Evolutionary conservation across 2,329 filamentous ascomycete species (phyloP).

Genomic region (Podosphaera fusca): DNA sequence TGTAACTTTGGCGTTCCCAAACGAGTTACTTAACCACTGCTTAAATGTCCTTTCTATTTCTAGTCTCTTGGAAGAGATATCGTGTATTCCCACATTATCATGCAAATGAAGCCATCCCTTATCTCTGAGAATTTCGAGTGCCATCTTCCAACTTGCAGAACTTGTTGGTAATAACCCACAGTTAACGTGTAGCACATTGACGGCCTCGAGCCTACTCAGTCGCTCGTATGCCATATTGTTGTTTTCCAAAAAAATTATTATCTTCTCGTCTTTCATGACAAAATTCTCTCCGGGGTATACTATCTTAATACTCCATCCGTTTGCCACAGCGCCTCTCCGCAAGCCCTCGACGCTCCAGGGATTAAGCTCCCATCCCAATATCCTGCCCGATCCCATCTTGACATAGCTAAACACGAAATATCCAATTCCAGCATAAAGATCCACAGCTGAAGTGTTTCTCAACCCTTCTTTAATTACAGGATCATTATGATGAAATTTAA

Average conservation of each 20-base stretch:
- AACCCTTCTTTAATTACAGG: constrained; percentile 3
- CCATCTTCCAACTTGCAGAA: constrained; percentile 26
- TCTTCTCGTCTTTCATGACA: constrained; percentile 23
- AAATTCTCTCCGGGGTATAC: constrained; percentile 20
- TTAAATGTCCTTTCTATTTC: constrained; percentile 9
- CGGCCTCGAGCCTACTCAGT: constrained; percentile 13
- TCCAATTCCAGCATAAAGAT: constrained; percentile 81
- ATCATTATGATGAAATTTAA: constrained; percentile 24
- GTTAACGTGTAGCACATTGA: constrained; percentile 30
- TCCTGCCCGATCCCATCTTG: constrained; percentile 38
- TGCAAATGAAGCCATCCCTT: constrained; percentile 39
- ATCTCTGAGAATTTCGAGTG: constrained; percentile 23
- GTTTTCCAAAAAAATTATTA: constrained; percentile 47
- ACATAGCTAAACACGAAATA: constrained; percentile 82
- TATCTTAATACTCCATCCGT: constrained; percentile 40
- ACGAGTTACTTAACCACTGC: constrained; percentile 5
- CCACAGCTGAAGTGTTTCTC: constrained; percentile 27
- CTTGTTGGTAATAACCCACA: constrained; percentile 39
- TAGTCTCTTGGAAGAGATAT: constrained; percentile 20
- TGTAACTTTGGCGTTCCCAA: constrained; percentile 19
- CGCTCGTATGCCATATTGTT: constrained; percentile 25
- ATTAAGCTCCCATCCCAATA: constrained; percentile 81
- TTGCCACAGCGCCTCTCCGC: constrained; percentile 46
- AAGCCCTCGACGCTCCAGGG: constrained; percentile 71
- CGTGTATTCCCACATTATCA: constrained; percentile 35